These are phyloP conservation scores for Cryptococcus jaspeensis DNA, from an alignment of 1,284 basidiomycete species.

Conservation along the genomic window DNA sequence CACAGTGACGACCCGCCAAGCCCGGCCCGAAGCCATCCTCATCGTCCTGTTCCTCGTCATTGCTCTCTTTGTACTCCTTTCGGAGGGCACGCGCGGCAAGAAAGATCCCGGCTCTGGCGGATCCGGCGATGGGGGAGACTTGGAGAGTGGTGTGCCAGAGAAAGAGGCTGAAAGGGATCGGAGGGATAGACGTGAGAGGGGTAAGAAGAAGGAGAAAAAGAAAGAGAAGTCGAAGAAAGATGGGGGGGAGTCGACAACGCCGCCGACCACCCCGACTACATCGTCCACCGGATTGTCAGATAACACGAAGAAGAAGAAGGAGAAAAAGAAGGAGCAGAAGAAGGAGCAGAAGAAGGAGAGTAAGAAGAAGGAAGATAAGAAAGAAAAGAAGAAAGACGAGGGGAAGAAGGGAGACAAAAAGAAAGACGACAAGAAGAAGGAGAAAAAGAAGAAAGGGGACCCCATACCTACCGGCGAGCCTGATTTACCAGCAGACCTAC, in stretches of 20 bases:
- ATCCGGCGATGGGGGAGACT: neutral
- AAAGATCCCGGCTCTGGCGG: neutral
- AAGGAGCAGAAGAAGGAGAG: neutral
- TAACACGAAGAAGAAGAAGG: neutral
- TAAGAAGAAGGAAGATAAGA: neutral
- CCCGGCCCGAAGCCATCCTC: constrained; percentile 14
- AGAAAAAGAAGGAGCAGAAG: neutral
- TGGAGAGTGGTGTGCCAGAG: neutral
- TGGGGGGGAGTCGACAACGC: neutral
- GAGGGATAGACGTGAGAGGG: neutral
- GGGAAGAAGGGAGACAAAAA: neutral
- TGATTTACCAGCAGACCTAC: no score
- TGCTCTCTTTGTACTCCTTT: constrained; percentile 9
- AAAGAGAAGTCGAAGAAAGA: neutral
- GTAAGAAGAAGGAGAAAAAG: neutral
- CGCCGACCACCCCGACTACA: neutral
- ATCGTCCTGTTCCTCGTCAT: constrained; percentile 11
- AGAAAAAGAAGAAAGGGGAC: neutral
- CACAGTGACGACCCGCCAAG: neutral
- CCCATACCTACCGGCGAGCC: no score
- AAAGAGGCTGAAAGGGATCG: neutral
- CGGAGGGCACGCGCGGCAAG: neutral
- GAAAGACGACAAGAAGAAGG: neutral
- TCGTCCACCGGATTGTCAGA: neutral
- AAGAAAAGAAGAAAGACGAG: neutral